Conservation (phyloP, 164 flowering plant genomes). For the Sedum album region DNA sequence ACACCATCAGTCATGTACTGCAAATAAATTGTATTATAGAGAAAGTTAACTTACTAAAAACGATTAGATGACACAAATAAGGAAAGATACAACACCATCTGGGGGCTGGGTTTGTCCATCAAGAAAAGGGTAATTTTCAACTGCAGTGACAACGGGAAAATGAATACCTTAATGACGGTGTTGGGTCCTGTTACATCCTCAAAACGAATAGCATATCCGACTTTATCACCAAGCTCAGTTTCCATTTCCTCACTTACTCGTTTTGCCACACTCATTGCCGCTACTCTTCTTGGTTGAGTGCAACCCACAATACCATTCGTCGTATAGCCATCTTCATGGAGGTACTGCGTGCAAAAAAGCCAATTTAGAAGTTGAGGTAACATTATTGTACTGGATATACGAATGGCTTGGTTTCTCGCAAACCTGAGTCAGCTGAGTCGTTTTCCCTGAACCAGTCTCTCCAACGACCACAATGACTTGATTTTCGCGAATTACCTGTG, state of each 20-base stretch:
- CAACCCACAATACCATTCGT: slow-evolving; percentile 74
- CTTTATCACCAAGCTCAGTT: slow-evolving; percentile 79
- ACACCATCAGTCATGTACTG: slow-evolving; percentile 99
- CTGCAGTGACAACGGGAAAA: not conserved
- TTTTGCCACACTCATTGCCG: slow-evolving; percentile 99
- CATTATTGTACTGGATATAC: not conserved
- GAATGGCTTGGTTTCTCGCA: not conserved
- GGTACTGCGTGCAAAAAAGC: slow-evolving; percentile 48
- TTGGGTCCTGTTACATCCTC: slow-evolving; percentile 92
- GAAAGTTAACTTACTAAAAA: not conserved
- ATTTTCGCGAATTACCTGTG: slow-evolving; percentile 85
- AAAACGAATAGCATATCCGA: slow-evolving; percentile 95
- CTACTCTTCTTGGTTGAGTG: slow-evolving; percentile 98
- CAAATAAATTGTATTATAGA: slow-evolving; percentile 14
- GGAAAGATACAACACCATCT: not conserved
- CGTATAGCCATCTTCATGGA: slow-evolving; percentile 89
- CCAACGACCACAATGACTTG: slow-evolving; percentile 92
- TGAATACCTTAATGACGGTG: slow-evolving; percentile 72
- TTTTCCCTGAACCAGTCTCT: slow-evolving; percentile 98
- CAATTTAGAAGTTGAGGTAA: not conserved
- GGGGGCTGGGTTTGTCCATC: not conserved
- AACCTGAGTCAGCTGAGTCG: slow-evolving; percentile 94
- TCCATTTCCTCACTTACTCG: slow-evolving; percentile 99
- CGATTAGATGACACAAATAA: not conserved
- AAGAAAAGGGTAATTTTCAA: too few relatives aligned